Percentiles rank a stretch among this genome's conserved stretches.
Conservation (phyloP, 371 early-diverging fungal species). For the Apophysomyces variabilis region DNA sequence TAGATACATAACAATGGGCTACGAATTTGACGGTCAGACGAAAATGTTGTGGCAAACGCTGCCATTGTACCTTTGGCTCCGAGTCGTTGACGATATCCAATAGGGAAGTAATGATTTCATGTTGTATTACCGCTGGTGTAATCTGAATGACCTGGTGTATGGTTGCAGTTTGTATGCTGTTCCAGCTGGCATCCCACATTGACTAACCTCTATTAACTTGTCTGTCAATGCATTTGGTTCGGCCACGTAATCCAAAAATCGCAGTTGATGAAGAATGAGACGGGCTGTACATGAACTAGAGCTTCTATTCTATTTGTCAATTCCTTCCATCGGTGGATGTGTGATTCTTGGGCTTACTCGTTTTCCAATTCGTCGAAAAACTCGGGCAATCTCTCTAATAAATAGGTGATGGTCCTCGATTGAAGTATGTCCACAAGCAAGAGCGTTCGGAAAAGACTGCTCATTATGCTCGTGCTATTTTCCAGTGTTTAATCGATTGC, state of each 20-base stretch:
- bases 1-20: conserved; percentile 65
- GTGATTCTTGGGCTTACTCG: conserved; percentile 28
- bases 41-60: not conserved
- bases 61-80: conserved; percentile 61
- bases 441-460: conserved; percentile 67
- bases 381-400: conserved; percentile 71
- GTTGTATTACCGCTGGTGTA: conserved; percentile 69
- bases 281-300: conserved; percentile 63
- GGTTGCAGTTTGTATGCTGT: not conserved
- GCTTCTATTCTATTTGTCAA: conserved; percentile 12
- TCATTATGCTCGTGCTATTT: conserved; percentile 25
- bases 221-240: conserved; percentile 64
- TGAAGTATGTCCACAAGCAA: conserved; percentile 70
- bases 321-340: not conserved
- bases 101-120: conserved; percentile 74
- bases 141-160: conserved; percentile 59
- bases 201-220: conserved; percentile 70
- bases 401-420: conserved; percentile 56
- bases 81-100: conserved; percentile 83
- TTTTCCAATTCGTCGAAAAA: conserved; percentile 66
- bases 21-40: not conserved
- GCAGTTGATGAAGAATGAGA: conserved; percentile 74
- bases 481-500: not conserved
- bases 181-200: not conserved
- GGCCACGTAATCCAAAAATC: conserved; percentile 80